Evolutionary conservation across 148 eudicot species (phyloP).

Genomic region (Vaccinium darrowii): DNA sequence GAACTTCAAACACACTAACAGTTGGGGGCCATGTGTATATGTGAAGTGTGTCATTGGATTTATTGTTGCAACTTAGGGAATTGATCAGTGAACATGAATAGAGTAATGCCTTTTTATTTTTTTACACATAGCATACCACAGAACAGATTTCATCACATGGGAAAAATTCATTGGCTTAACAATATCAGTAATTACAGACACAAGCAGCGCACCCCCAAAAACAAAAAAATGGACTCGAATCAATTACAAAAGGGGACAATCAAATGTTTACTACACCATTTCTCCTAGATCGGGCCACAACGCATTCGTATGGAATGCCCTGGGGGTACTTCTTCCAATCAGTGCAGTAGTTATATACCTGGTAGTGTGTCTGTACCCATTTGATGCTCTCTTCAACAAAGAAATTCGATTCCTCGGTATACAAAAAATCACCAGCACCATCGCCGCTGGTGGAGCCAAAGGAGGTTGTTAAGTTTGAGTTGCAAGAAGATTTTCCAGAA

Average conservation of each 20-base stretch:
- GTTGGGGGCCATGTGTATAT: too few species aligned
- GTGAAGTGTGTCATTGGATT: background rate
- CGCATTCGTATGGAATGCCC: constrained; percentile 22
- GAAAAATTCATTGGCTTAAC: background rate
- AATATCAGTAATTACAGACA: constrained; percentile 5
- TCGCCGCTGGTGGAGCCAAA: background rate
- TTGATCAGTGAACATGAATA: background rate
- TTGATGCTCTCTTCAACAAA: constrained; percentile 22
- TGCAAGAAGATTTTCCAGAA: constrained; percentile 23
- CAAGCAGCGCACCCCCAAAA: background rate
- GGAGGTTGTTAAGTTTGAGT: background rate
- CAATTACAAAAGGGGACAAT: background rate
- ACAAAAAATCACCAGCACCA: constrained; percentile 8
- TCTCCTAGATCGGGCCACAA: background rate
- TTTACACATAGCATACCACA: background rate
- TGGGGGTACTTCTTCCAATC: constrained; percentile 19
- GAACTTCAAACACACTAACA: too few species aligned
- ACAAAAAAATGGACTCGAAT: background rate
- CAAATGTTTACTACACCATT: background rate
- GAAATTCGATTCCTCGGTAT: constrained; percentile 16
- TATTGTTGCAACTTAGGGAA: background rate
- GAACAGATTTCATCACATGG: background rate
- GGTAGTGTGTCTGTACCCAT: constrained; percentile 21
- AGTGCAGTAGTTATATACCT: constrained; percentile 23
- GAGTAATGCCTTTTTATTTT: background rate